Conservation (phyloP, 495 filamentous ascomycete species). For the Arthonia radiata region DNA sequence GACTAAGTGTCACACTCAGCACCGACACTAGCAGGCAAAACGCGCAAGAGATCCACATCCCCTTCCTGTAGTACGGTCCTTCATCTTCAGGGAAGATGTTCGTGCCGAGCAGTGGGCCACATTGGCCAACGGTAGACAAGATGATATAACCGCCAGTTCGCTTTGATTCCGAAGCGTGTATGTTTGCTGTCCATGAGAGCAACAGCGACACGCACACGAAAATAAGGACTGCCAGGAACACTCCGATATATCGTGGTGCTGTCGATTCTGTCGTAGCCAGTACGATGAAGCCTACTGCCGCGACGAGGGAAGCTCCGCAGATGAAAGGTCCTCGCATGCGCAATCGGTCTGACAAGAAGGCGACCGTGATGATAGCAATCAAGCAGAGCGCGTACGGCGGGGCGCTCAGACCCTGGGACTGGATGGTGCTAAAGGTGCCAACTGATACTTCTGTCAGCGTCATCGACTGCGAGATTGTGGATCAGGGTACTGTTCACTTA, state of each 20-base stretch:
- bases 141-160: conserved; percentile 8
- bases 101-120: conserved; percentile 8
- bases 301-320: conserved; percentile 20
- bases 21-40: too few relatives aligned
- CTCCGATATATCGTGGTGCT: conserved; percentile 9
- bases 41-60: conserved; percentile 5
- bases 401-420: conserved; percentile 27
- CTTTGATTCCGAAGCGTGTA: conserved; percentile 9
- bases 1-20: too few relatives aligned
- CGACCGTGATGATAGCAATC: conserved; percentile 20
- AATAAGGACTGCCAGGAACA: conserved; percentile 11
- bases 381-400: conserved; percentile 33
- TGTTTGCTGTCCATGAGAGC: conserved; percentile 10
- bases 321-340: conserved; percentile 24
- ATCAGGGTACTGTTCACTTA: too few relatives aligned
- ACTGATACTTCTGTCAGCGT: too few relatives aligned
- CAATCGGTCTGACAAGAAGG: conserved; percentile 25
- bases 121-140: conserved; percentile 6
- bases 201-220: conserved; percentile 8
- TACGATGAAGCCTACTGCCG: conserved; percentile 12
- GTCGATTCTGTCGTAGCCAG: conserved; percentile 18
- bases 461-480: too few relatives aligned
- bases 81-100: conserved; percentile 8
- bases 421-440: conserved; percentile 7
- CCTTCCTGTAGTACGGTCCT: conserved; percentile 9